Evolutionary conservation across 2,329 filamentous ascomycete genomes (phyloP).

Genomic region (Didymosphaeria variabile): DNA sequence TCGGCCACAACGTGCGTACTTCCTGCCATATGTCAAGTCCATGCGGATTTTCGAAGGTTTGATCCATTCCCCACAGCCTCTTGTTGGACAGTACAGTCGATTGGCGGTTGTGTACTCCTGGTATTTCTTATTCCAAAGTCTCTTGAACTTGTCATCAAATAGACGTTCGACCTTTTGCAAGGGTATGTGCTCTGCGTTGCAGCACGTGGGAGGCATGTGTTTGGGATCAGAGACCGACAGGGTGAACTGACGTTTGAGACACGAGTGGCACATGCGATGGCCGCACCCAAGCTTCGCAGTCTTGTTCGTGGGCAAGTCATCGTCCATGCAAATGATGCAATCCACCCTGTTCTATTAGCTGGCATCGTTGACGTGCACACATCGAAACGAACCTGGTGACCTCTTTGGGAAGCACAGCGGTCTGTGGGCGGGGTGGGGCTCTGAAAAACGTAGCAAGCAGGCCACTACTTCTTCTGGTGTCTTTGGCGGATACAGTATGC

Average conservation of each 20-base stretch:
- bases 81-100: conserved; percentile 78
- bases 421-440: conserved; percentile 33
- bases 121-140: conserved; percentile 81
- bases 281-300: conserved; percentile 78
- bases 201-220: conserved; percentile 88
- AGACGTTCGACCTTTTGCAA: conserved; percentile 78
- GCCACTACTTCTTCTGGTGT: conserved; percentile 44
- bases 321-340: conserved; percentile 75
- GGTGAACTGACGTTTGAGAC: conserved; percentile 77
- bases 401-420: conserved; percentile 37
- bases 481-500: conserved; percentile 33
- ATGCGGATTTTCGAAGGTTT: conserved; percentile 73
- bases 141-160: conserved; percentile 79
- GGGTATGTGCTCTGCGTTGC: conserved; percentile 75
- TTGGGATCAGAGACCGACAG: conserved; percentile 79
- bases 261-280: conserved; percentile 82
- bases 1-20: conserved; percentile 73
- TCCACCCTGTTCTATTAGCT: conserved; percentile 63
- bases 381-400: conserved; percentile 28
- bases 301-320: conserved; percentile 70
- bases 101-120: conserved; percentile 78
- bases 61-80: conserved; percentile 81
- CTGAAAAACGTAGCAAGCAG: conserved; percentile 45
- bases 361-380: background rate
- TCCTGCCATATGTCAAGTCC: conserved; percentile 61